Conservation (phyloP, 345 rosid species). For the Eutrema yunnanense region DNA sequence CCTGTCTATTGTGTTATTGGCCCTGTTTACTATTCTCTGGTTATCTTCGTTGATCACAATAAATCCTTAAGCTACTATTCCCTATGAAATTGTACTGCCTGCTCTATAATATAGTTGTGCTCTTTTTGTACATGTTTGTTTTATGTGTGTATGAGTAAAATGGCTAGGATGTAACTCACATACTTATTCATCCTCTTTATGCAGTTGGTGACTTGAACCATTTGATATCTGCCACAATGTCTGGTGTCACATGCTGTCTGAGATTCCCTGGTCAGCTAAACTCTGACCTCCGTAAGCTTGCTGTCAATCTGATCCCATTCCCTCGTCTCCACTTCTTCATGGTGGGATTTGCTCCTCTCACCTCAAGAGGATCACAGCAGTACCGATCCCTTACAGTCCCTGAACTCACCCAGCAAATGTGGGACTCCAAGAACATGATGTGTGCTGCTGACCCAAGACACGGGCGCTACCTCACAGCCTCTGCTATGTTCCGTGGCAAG, state of each 20-base stretch:
- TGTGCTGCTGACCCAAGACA: constrained; percentile 91
- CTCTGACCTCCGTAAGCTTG: constrained; percentile 79
- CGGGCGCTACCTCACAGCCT: constrained; percentile 79
- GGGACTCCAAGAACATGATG: constrained; percentile 84
- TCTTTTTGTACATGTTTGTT: background rate
- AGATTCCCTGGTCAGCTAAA: constrained; percentile 85
- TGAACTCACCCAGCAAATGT: constrained; percentile 81
- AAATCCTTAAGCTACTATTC: background rate
- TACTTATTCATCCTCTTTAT: background rate
- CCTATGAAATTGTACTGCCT: background rate
- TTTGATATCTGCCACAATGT: constrained; percentile 76
- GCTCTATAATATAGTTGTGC: background rate
- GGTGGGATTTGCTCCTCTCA: constrained; percentile 79
- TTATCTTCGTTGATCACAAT: background rate
- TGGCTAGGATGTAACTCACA: background rate
- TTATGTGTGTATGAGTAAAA: background rate
- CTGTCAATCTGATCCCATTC: constrained; percentile 76
- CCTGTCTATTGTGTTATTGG: background rate
- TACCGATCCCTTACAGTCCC: constrained; percentile 81
- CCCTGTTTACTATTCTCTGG: background rate
- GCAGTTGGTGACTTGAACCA: constrained; percentile 84
- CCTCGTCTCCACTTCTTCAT: constrained; percentile 82
- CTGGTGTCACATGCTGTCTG: constrained; percentile 82
- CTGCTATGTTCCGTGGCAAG: constrained; percentile 85
- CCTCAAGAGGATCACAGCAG: constrained; percentile 74